Evolutionary conservation across 148 eudicot genomes (phyloP).

Genomic region (Silene conica): DNA sequence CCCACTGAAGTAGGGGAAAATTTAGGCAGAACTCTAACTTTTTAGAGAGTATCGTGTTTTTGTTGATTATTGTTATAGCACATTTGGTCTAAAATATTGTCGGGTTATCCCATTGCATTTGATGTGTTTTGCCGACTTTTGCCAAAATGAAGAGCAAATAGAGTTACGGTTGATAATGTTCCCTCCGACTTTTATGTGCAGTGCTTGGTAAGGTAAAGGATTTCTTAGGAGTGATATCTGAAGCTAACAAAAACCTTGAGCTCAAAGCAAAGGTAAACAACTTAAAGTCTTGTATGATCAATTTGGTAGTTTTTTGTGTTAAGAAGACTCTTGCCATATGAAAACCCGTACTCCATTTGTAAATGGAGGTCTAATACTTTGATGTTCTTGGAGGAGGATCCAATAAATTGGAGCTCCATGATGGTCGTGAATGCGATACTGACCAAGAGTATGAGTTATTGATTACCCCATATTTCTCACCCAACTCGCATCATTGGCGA

Average conservation of each 20-base stretch:
- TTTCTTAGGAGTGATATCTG: conserved; percentile 66
- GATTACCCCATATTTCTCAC: too few relatives aligned
- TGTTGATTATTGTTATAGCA: not conserved
- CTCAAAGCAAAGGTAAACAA: conserved; percentile 58
- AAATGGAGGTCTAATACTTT: not conserved
- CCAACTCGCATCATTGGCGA: too few relatives aligned
- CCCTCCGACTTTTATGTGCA: conserved; percentile 24
- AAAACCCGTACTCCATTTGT: not conserved
- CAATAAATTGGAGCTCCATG: too few relatives aligned
- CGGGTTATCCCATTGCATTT: not conserved
- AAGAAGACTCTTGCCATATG: not conserved
- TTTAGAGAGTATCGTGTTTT: not conserved
- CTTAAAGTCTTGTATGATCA: not conserved
- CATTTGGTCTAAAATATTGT: not conserved
- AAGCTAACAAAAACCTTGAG: conserved; percentile 66
- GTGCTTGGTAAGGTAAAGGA: conserved; percentile 71
- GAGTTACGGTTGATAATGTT: not conserved
- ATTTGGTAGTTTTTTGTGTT: too few relatives aligned
- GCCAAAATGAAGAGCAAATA: not conserved
- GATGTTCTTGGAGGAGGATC: too few relatives aligned
- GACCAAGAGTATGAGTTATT: too few relatives aligned
- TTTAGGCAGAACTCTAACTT: too few relatives aligned
- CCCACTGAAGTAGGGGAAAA: too few relatives aligned
- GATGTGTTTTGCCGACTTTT: not conserved
- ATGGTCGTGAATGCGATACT: too few relatives aligned